Conservation (phyloP, 164 flowering plant genomes). For the Vitis rotundifolia region DNA sequence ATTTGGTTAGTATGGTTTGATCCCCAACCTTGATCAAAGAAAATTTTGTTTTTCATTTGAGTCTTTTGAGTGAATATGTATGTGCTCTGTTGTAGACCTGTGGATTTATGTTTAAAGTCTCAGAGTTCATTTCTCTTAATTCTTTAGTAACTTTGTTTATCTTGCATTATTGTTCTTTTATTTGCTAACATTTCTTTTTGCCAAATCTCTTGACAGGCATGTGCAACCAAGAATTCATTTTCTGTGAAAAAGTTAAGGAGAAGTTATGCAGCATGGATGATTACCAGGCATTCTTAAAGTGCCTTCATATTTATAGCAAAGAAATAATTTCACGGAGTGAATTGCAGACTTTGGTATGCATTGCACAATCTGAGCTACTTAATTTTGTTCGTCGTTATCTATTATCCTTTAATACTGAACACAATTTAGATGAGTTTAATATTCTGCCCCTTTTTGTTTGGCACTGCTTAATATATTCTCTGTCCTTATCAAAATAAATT, state of each 20-base stretch:
- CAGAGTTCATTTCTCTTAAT: neutral
- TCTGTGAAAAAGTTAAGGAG: conserved; percentile 75
- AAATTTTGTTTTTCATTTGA: neutral
- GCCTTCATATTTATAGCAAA: conserved; percentile 62
- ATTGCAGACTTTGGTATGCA: conserved; percentile 57
- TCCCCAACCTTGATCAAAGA: too few species aligned
- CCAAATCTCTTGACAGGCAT: conserved; percentile 36
- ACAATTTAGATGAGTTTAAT: too few species aligned
- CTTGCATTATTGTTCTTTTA: neutral
- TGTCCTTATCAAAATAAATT: too few species aligned
- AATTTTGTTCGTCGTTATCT: too few species aligned
- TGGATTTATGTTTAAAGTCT: neutral
- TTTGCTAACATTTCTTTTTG: neutral
- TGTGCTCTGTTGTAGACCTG: neutral
- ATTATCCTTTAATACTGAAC: too few species aligned
- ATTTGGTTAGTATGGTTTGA: too few species aligned
- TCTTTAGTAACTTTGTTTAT: neutral
- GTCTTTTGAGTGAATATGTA: neutral
- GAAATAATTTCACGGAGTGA: conserved; percentile 65
- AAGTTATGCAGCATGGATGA: conserved; percentile 53
- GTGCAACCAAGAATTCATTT: conserved; percentile 56
- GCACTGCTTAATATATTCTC: too few species aligned
- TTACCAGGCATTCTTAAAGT: conserved; percentile 72
- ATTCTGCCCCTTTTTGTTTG: too few species aligned
- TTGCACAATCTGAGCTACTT: neutral